Conservation (phyloP, 805 yeast genomes). For the Metschnikowia corniflorae region DNA sequence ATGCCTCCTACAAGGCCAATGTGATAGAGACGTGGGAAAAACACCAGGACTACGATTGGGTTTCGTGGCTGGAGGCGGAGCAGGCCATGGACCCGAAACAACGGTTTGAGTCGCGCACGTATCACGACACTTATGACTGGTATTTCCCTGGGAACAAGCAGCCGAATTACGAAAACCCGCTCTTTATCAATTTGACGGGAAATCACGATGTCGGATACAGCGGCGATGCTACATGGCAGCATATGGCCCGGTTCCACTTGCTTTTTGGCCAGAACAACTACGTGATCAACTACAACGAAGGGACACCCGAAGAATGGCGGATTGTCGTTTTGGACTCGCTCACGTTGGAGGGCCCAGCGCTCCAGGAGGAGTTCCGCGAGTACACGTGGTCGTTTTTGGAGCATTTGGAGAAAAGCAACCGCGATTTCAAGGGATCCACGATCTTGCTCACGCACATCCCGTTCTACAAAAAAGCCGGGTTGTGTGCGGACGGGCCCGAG, state of each 20-base stretch:
- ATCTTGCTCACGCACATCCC: constrained; percentile 87
- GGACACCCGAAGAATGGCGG: constrained; percentile 73
- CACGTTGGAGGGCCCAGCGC: constrained; percentile 85
- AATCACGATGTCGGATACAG: constrained; percentile 95
- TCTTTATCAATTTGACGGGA: constrained; percentile 83
- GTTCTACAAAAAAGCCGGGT: constrained; percentile 72
- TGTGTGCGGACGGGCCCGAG: constrained; percentile 84
- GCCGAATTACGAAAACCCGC: constrained; percentile 50
- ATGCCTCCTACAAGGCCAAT: constrained; percentile 45
- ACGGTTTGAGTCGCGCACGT: constrained; percentile 38
- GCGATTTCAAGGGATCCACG: constrained; percentile 67
- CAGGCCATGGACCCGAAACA: constrained; percentile 29
- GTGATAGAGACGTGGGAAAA: constrained; percentile 45
- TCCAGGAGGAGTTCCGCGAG: constrained; percentile 63
- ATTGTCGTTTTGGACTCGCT: constrained; percentile 83
- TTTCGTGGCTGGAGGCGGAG: constrained; percentile 43
- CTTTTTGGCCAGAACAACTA: constrained; percentile 85
- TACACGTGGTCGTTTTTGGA: constrained; percentile 74
- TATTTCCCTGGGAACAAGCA: constrained; percentile 25
- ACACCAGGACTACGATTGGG: constrained; percentile 58
- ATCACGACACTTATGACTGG: constrained; percentile 68
- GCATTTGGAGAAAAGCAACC: constrained; percentile 47
- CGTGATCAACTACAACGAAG: constrained; percentile 65
- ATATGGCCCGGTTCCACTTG: constrained; percentile 70
- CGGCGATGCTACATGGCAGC: constrained; percentile 92